Percentiles rank a stretch among this genome's conserved stretches.
phyloP scores from a whole-genome alignment of 2,329 filamentous ascomycete genomes.

The Monosporascus sp. region DNA sequence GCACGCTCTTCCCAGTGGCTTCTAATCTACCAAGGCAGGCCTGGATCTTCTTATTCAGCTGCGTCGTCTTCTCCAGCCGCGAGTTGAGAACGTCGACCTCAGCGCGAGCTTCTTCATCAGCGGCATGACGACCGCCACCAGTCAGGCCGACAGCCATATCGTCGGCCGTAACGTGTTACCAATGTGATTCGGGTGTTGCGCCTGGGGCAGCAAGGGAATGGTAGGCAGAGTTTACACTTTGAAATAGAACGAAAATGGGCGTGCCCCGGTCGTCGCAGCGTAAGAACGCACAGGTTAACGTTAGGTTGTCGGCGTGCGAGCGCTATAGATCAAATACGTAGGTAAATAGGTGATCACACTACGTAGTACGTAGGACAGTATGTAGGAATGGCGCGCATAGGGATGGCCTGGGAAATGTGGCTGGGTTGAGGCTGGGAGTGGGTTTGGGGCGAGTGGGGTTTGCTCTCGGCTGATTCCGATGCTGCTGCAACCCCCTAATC shows the following conservation, averaged over 20 bases:
- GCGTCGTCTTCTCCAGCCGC: conserved; percentile 82
- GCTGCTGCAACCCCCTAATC: too few species aligned
- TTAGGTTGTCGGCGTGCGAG: too few species aligned
- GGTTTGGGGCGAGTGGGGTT: too few species aligned
- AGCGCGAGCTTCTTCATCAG: conserved; percentile 63
- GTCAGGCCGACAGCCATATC: conserved; percentile 48
- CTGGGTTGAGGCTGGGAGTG: not conserved
- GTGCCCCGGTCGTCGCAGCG: too few species aligned
- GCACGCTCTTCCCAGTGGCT: conserved; percentile 81
- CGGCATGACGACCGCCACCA: conserved; percentile 39
- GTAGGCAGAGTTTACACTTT: not conserved
- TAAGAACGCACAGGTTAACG: too few species aligned
- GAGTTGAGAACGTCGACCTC: conserved; percentile 68
- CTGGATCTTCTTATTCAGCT: conserved; percentile 93
- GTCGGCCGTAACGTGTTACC: not conserved
- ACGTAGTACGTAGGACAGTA: not conserved
- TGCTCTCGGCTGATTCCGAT: too few species aligned
- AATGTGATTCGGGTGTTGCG: not conserved
- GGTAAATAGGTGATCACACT: not conserved
- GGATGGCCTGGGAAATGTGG: not conserved
- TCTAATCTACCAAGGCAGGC: conserved; percentile 79
- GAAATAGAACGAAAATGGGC: not conserved
- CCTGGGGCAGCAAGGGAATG: not conserved
- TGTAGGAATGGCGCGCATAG: not conserved
- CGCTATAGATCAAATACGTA: not conserved